Evolutionary conservation across 2,329 filamentous ascomycete genomes (phyloP).

Genomic region (Ophiostoma australiae): DNA sequence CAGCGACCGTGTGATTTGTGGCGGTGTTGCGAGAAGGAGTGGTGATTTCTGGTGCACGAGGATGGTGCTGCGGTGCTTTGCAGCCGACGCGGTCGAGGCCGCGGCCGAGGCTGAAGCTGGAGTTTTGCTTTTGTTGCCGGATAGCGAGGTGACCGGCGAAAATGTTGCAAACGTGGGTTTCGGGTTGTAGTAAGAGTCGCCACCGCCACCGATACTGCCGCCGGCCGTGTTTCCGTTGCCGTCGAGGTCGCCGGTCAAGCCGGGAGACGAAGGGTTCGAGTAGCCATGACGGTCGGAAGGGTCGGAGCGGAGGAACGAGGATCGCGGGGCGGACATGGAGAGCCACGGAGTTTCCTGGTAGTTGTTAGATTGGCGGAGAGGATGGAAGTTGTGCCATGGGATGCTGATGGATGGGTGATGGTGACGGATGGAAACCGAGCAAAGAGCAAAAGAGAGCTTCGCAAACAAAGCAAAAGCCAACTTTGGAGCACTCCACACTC

Average conservation of each 20-base stretch:
- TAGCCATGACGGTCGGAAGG: constrained; percentile 32
- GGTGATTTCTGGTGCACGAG: constrained; percentile 97
- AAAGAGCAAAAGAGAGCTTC: not conserved
- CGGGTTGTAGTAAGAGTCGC: constrained; percentile 33
- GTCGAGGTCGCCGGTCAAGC: constrained; percentile 18
- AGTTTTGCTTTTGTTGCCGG: constrained; percentile 42
- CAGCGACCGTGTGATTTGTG: constrained; percentile 86
- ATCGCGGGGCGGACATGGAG: constrained; percentile 47
- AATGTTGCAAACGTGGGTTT: constrained; percentile 82
- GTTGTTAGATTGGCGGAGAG: not conserved
- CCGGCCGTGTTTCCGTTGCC: constrained; percentile 24
- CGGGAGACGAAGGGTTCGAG: constrained; percentile 27
- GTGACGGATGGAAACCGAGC: not conserved
- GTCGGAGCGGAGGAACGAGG: constrained; percentile 32
- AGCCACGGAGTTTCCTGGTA: constrained; percentile 48
- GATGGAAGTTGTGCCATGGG: not conserved
- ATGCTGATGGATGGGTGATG: not conserved
- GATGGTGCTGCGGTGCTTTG: constrained; percentile 80
- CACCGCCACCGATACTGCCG: constrained; percentile 30
- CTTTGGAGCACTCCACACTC: not conserved
- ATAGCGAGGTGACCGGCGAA: constrained; percentile 73
- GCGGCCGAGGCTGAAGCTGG: constrained; percentile 30
- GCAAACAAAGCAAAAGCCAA: not conserved
- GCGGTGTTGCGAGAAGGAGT: constrained; percentile 84
- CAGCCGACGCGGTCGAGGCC: constrained; percentile 49